Evolutionary conservation across 2,329 filamentous ascomycete species (phyloP).

Genomic region (Xylariales sp.): DNA sequence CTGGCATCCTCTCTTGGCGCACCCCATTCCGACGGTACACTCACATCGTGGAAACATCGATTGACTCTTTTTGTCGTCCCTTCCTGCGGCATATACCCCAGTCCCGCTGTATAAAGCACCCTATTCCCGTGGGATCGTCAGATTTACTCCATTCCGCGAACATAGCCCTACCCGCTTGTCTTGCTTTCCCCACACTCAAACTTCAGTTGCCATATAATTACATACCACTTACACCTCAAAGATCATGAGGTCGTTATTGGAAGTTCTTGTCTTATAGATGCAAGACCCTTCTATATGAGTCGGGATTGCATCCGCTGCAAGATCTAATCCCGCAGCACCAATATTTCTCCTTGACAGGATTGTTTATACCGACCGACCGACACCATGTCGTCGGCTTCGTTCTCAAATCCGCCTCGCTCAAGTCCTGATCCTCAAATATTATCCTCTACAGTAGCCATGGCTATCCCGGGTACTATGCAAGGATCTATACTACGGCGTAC

Average conservation of each 20-base stretch:
- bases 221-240: constrained; percentile 8
- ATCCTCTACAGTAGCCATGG: constrained; percentile 33
- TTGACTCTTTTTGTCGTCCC: no score
- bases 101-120: constrained; percentile 10
- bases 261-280: constrained; percentile 23
- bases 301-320: constrained; percentile 17
- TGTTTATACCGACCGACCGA: constrained; percentile 18
- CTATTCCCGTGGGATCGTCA: constrained; percentile 7
- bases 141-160: background rate
- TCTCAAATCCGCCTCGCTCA: constrained; percentile 23
- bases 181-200: constrained; percentile 4
- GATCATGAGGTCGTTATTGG: constrained; percentile 26
- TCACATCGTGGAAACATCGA: constrained; percentile 9
- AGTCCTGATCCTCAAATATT: constrained; percentile 23
- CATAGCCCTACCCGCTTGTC: constrained; percentile 3
- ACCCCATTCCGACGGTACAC: constrained; percentile 10
- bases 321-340: constrained; percentile 15
- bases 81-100: constrained; percentile 4
- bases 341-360: no score
- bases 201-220: background rate
- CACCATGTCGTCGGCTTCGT: constrained; percentile 29
- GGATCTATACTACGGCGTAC: constrained; percentile 33
- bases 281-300: constrained; percentile 5
- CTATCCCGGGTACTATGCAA: constrained; percentile 34
- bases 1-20: constrained; percentile 2